Evolutionary conservation across 495 filamentous ascomycete genomes (phyloP).

Genomic region (Trichoderma orchidacearum): DNA sequence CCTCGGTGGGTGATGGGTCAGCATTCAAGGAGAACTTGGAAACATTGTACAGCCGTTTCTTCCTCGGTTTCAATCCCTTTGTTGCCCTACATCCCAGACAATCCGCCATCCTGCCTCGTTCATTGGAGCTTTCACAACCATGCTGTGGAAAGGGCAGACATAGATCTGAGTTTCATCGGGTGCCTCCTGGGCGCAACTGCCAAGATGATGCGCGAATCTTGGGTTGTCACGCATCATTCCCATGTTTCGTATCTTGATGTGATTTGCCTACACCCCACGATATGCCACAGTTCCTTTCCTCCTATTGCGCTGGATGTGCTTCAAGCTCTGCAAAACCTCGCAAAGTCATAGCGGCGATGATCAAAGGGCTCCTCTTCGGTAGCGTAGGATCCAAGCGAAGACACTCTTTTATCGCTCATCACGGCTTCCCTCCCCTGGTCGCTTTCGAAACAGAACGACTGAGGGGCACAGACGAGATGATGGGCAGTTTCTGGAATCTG

Average conservation of each 20-base stretch:
- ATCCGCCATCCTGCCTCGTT: too few species aligned
- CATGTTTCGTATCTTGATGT: neutral
- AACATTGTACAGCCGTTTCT: too few species aligned
- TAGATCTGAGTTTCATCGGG: too few species aligned
- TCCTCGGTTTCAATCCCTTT: too few species aligned
- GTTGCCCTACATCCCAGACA: too few species aligned
- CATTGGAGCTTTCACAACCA: too few species aligned
- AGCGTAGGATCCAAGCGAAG: neutral
- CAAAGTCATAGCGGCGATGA: neutral
- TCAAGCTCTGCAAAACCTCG: neutral
- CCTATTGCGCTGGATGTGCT: neutral
- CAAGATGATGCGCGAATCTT: neutral
- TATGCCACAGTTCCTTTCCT: neutral
- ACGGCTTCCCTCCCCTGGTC: neutral
- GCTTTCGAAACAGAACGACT: neutral
- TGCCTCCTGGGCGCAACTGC: neutral
- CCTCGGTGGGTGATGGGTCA: too few species aligned
- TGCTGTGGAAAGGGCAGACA: too few species aligned
- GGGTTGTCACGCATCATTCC: neutral
- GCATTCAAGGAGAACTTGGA: too few species aligned
- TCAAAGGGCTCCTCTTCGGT: neutral
- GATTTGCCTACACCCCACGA: neutral
- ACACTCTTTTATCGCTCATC: neutral
- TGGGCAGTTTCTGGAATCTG: too few species aligned
- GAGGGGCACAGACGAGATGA: too few species aligned